Conservation (phyloP, 192 early-diverging fungal species). For the Entophlyctis luteolus region DNA sequence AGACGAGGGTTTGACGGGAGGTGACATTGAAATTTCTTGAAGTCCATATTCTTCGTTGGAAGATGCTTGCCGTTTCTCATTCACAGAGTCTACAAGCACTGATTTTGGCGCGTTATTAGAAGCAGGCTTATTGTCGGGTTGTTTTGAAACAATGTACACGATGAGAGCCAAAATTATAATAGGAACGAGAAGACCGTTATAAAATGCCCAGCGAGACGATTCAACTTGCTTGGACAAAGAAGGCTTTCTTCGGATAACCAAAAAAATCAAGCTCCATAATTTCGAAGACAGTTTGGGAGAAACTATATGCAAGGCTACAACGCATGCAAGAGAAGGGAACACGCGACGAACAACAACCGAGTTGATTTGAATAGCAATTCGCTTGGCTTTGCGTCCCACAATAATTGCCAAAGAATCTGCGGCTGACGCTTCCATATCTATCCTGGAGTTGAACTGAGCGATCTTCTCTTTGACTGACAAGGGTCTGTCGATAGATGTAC, state of each 20-base stretch:
- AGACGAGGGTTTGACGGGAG: too few species aligned
- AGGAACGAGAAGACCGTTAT: not conserved
- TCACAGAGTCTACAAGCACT: not conserved
- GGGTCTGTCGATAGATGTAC: not conserved
- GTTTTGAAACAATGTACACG: not conserved
- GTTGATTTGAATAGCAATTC: not conserved
- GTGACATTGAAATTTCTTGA: too few species aligned
- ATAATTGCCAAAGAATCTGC: not conserved
- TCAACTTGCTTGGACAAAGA: not conserved
- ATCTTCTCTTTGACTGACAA: too few species aligned
- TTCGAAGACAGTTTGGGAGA: conserved; percentile 4
- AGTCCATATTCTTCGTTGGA: too few species aligned
- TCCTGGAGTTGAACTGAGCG: not conserved
- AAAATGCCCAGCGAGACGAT: not conserved
- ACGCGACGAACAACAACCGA: not conserved
- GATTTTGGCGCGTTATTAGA: not conserved
- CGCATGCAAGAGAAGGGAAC: not conserved
- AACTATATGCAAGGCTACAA: conserved; percentile 11
- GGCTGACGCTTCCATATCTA: not conserved
- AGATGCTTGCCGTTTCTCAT: not conserved
- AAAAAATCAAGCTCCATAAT: conserved; percentile 10
- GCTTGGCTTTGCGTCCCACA: not conserved
- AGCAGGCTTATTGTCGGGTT: not conserved
- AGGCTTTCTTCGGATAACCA: not conserved
- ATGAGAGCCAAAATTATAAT: not conserved